These are phyloP conservation scores for Rutstroemia sp. DNA, from an alignment of 2,329 filamentous ascomycete species.

Conservation along the genomic window DNA sequence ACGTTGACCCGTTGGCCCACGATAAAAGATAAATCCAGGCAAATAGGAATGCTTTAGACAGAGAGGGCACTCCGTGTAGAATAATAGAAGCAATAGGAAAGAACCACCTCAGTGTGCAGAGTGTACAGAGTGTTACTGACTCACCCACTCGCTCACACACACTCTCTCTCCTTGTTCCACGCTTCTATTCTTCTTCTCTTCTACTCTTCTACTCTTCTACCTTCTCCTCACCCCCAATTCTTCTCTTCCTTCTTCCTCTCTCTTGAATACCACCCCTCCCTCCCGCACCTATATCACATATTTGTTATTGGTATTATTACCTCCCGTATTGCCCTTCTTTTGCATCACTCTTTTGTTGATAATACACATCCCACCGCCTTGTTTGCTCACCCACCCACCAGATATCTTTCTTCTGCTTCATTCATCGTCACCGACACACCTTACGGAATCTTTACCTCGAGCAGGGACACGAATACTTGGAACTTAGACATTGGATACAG, in stretches of 20 bases:
- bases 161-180: not conserved
- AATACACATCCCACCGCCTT: not conserved
- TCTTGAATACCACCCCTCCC: too few relatives aligned
- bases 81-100: not conserved
- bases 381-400: too few relatives aligned
- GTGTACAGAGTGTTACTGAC: not conserved
- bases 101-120: too few relatives aligned
- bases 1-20: not conserved
- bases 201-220: too few relatives aligned
- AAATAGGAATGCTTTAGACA: not conserved
- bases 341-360: not conserved
- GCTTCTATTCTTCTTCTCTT: not conserved
- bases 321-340: not conserved
- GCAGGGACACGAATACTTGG: conserved; percentile 3
- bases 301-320: not conserved
- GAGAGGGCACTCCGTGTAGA: not conserved
- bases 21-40: not conserved
- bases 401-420: not conserved
- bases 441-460: conserved; percentile 3
- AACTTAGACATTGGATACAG: conserved; percentile 4
- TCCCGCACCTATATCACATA: not conserved
- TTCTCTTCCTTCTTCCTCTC: too few relatives aligned
- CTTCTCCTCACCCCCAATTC: too few relatives aligned
- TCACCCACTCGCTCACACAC: not conserved
- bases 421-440: not conserved